Conservation (phyloP, 495 filamentous ascomycete genomes). For the Penicillium odoratum region DNA sequence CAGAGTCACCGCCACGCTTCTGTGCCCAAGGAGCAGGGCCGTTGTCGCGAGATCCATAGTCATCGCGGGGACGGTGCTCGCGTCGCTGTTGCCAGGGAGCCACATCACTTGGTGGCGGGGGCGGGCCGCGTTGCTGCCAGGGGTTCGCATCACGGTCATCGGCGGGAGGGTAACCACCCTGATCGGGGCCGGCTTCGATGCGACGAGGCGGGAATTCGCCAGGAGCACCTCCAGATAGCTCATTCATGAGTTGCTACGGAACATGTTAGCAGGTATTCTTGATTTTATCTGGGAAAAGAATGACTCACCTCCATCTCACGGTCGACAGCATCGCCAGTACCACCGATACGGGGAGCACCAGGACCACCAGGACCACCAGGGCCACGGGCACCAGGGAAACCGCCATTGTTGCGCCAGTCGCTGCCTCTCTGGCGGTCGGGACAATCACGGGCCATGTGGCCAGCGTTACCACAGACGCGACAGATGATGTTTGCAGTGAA, state of each 20-base stretch:
- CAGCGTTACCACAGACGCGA: slow-evolving; percentile 93
- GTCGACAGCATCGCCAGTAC: slow-evolving; percentile 81
- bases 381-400: slow-evolving; percentile 31
- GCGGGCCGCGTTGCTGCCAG: slow-evolving; percentile 81
- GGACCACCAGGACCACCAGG: slow-evolving; percentile 56
- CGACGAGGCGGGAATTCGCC: slow-evolving; percentile 68
- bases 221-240: slow-evolving; percentile 77
- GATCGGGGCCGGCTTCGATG: slow-evolving; percentile 80
- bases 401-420: slow-evolving; percentile 78
- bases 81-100: slow-evolving; percentile 73
- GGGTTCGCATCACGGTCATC: slow-evolving; percentile 69
- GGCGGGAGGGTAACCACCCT: slow-evolving; percentile 48
- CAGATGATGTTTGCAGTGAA: slow-evolving; percentile 99
- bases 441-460: slow-evolving; percentile 92
- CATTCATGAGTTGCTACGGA: slow-evolving; percentile 90
- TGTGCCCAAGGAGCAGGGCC: slow-evolving; percentile 57
- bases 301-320: slow-evolving; percentile 86
- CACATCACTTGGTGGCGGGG: slow-evolving; percentile 81
- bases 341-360: slow-evolving; percentile 67
- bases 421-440: slow-evolving; percentile 86
- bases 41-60: slow-evolving; percentile 33
- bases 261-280: slow-evolving; percentile 34
- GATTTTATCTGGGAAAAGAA: not conserved
- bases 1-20: slow-evolving; percentile 44
- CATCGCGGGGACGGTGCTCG: slow-evolving; percentile 52